A percentile compares a stretch with the other conserved stretches of the same genome.
Conservation (phyloP, 345 rosid species). For the Kandelia obovata region DNA sequence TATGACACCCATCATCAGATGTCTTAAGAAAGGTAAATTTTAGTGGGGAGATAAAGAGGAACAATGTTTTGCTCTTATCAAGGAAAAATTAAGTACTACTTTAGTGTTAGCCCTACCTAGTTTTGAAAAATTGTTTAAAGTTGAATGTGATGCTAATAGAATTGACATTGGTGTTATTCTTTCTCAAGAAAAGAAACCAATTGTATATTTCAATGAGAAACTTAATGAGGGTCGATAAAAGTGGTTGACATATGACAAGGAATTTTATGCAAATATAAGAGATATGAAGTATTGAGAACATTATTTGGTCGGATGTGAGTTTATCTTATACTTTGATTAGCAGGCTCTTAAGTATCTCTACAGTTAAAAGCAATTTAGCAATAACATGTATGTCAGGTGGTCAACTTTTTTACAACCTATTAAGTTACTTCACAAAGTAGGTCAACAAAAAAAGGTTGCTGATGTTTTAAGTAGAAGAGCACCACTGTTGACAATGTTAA, state of each 20-base stretch:
- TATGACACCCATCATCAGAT: background rate
- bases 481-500: background rate
- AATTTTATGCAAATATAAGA: background rate
- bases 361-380: too few relatives aligned
- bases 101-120: background rate
- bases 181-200: background rate
- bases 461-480: background rate
- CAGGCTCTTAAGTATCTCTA: too few relatives aligned
- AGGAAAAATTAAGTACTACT: background rate
- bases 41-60: too few relatives aligned
- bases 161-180: background rate
- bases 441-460: background rate
- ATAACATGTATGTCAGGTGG: too few relatives aligned
- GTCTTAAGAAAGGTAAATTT: background rate
- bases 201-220: constrained; percentile 14
- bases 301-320: too few relatives aligned
- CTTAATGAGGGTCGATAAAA: background rate
- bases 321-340: too few relatives aligned
- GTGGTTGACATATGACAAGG: background rate
- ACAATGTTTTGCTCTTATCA: background rate
- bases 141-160: background rate
- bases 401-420: background rate
- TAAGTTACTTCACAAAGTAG: background rate
- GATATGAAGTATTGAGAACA: background rate
- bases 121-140: background rate